A percentile compares a stretch with the other conserved stretches of the same genome.
Conservation (phyloP, 1,284 basidiomycete genomes). For the Ceratobasidium sp. region DNA sequence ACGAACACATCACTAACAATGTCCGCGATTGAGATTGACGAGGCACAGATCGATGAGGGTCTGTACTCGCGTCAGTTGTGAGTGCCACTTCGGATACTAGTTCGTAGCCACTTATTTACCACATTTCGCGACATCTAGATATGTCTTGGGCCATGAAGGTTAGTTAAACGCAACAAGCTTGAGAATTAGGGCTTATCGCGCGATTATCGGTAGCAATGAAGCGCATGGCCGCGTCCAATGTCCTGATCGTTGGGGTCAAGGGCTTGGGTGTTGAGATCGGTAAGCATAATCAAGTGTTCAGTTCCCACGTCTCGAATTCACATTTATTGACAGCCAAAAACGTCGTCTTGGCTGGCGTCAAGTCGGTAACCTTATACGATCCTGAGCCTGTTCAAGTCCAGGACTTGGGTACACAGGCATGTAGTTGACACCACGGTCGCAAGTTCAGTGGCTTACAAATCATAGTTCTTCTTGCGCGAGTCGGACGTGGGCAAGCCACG, state of each 20-base stretch:
- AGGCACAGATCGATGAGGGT: constrained; percentile 86
- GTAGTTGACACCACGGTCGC: constrained; percentile 42
- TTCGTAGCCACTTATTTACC: constrained; percentile 37
- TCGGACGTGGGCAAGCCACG: constrained; percentile 88
- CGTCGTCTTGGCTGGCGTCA: constrained; percentile 93
- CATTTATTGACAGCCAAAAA: constrained; percentile 81
- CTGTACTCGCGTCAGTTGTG: constrained; percentile 96
- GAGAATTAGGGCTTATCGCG: constrained; percentile 4
- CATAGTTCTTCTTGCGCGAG: constrained; percentile 91
- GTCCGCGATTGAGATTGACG: constrained; percentile 79
- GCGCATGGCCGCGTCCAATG: constrained; percentile 96
- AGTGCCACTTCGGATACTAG: constrained; percentile 48
- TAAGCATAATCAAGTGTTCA: constrained; percentile 49
- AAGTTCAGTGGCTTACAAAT: constrained; percentile 17
- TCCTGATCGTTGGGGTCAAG: constrained; percentile 91
- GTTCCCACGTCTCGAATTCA: constrained; percentile 8
- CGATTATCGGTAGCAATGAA: constrained; percentile 83
- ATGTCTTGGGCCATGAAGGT: constrained; percentile 97
- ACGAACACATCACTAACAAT: background rate
- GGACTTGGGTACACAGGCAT: constrained; percentile 91
- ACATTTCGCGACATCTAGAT: constrained; percentile 59
- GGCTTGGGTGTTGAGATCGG: constrained; percentile 98
- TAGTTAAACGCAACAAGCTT: constrained; percentile 42
- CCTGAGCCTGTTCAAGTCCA: constrained; percentile 85
- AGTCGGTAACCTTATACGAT: constrained; percentile 96